Evolutionary conservation across 345 rosid species (phyloP).

Genomic region (sweet orange (Citrus sinensis)): DVS_A1.0 CM039166.1:25684501-25685000

Average conservation of each 20-base stretch:
- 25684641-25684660: background rate
- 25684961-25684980: conserved; percentile 48
- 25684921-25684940: conserved; percentile 9
- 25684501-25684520: background rate
- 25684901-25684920: conserved; percentile 34
- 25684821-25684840: background rate
- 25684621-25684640: background rate
- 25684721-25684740: background rate
- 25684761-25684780: conserved; percentile 1
- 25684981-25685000: conserved; percentile 40
- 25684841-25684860: background rate
- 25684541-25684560: no score
- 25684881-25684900: conserved; percentile 34
- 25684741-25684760: conserved; percentile 17
- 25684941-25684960: conserved; percentile 50
- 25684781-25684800: background rate
- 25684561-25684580: background rate
- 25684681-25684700: background rate
- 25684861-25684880: conserved; percentile 6
- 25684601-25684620: background rate
- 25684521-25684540: background rate
- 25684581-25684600: background rate
- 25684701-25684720: background rate
- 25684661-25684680: background rate
- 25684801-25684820: background rate